Conservation (phyloP, 495 filamentous ascomycete species). For the Annulohypoxylon maeteangense region DNA sequence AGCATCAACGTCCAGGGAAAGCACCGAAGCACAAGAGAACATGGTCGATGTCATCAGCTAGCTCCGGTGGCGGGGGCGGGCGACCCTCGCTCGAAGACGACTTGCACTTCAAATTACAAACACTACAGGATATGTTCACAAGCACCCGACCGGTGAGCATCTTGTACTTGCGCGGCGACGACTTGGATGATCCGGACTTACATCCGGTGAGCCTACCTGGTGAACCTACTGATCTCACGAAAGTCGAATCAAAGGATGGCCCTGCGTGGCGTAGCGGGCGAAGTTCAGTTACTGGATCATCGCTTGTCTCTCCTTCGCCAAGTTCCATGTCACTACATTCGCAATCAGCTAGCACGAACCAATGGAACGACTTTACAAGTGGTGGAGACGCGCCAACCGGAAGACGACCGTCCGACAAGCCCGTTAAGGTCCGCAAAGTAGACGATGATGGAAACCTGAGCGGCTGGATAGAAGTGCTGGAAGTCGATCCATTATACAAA, state of each 20-base stretch:
- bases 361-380: slow-evolving; percentile 55
- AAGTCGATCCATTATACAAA: slow-evolving; percentile 85
- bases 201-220: slow-evolving; percentile 82
- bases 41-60: slow-evolving; percentile 94
- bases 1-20: slow-evolving; percentile 73
- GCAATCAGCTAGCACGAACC: slow-evolving; percentile 57
- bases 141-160: slow-evolving; percentile 88
- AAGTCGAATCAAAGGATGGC: slow-evolving; percentile 66
- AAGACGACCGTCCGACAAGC: slow-evolving; percentile 60
- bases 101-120: slow-evolving; percentile 82
- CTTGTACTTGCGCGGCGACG: slow-evolving; percentile 83
- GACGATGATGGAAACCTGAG: slow-evolving; percentile 67
- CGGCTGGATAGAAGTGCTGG: slow-evolving; percentile 91
- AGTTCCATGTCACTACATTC: slow-evolving; percentile 70
- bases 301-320: slow-evolving; percentile 77
- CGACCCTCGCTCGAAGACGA: slow-evolving; percentile 85
- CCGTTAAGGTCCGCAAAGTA: slow-evolving; percentile 57
- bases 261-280: slow-evolving; percentile 66
- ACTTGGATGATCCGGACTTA: slow-evolving; percentile 87
- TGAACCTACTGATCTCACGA: slow-evolving; percentile 69
- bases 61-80: slow-evolving; percentile 66
- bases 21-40: slow-evolving; percentile 89
- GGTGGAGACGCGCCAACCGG: slow-evolving; percentile 52
- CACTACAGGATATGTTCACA: slow-evolving; percentile 94
- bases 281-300: slow-evolving; percentile 64